phyloP scores from a whole-genome alignment of 169 alveolate genomes.

The Babesia ovis region DNA sequence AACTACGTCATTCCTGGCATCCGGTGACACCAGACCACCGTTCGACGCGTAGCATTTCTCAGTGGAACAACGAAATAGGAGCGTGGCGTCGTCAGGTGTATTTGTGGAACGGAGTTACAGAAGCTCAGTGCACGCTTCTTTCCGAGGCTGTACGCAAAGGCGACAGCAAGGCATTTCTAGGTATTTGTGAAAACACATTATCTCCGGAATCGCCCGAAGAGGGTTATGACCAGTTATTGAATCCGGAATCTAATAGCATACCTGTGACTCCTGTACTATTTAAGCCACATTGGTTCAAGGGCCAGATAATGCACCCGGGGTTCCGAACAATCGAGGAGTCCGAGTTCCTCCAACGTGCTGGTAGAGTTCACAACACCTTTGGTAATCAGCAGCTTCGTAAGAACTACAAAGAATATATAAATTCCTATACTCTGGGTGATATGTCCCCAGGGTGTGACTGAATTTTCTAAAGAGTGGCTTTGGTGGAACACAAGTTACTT shows the following conservation, averaged over 20 bases:
- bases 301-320: constrained; percentile 49
- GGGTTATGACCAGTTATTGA: constrained; percentile 33
- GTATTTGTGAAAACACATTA: constrained; percentile 44
- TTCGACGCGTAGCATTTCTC: constrained; percentile 66
- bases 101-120: constrained; percentile 66
- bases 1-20: constrained; percentile 70
- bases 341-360: constrained; percentile 20
- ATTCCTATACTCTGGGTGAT: constrained; percentile 1
- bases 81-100: constrained; percentile 75
- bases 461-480: too few relatives aligned
- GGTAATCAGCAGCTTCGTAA: neutral
- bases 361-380: neutral
- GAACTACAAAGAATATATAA: constrained; percentile 4
- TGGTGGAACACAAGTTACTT: too few relatives aligned
- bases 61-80: constrained; percentile 72
- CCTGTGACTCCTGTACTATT: constrained; percentile 30
- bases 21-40: constrained; percentile 74
- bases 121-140: constrained; percentile 50
- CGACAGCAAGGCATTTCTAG: constrained; percentile 58
- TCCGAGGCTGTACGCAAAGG: constrained; percentile 59
- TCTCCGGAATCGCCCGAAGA: constrained; percentile 22
- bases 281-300: constrained; percentile 67
- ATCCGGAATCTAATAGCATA: constrained; percentile 1
- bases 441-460: neutral
- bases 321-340: constrained; percentile 53